Conservation (phyloP, 305 asterid genomes). For the Fraxinus velutina region DNA sequence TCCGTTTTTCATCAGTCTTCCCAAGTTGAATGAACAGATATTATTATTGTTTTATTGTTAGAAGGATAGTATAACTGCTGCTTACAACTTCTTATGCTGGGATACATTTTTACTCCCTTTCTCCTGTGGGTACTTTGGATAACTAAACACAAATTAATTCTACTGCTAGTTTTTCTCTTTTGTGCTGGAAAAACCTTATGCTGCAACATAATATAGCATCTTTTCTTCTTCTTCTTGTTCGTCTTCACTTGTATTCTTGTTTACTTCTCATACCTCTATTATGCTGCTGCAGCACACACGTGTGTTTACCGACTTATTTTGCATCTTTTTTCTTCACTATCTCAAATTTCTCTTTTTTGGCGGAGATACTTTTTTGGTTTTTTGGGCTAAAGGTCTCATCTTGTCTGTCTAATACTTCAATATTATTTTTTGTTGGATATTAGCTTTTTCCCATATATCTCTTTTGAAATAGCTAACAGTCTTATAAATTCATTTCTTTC, state of each 20-base stretch:
- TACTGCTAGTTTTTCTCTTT: neutral
- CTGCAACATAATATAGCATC: neutral
- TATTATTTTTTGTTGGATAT: neutral
- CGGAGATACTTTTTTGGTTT: neutral
- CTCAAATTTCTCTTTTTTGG: neutral
- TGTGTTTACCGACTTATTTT: neutral
- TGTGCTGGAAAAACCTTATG: neutral
- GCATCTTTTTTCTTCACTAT: neutral
- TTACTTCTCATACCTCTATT: neutral
- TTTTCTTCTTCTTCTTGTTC: neutral
- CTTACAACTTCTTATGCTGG: neutral
- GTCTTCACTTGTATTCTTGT: neutral
- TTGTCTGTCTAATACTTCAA: neutral
- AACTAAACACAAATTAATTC: neutral
- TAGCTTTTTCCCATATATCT: neutral
- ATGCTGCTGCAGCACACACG: neutral
- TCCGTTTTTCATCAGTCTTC: constrained; percentile 5
- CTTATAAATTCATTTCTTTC: neutral
- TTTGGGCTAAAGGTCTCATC: neutral
- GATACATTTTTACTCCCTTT: neutral
- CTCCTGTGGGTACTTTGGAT: neutral
- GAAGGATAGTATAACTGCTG: neutral
- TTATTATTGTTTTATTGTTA: neutral
- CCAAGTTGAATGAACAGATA: neutral
- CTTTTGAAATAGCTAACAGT: neutral